Percentiles rank a stretch among this genome's conserved stretches.
Evolutionary conservation across 805 yeast genomes (phyloP).

Genomic region (Lipomyces mesembrius): DNA sequence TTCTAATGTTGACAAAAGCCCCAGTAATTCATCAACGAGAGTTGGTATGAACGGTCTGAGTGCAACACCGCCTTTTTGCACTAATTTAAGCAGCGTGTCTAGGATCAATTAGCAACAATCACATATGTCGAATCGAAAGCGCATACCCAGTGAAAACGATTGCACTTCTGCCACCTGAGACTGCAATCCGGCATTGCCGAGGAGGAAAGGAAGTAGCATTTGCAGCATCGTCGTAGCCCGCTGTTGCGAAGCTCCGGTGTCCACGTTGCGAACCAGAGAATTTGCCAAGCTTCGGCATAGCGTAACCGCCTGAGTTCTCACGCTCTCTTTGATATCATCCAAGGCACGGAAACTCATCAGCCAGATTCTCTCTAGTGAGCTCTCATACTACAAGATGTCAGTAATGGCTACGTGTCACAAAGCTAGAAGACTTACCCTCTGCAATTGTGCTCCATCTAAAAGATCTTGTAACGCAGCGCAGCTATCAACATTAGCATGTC

Average conservation of each 20-base stretch:
- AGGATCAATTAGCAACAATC: not conserved
- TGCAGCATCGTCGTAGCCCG: constrained; percentile 56
- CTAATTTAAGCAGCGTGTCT: constrained; percentile 68
- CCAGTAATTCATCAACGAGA: constrained; percentile 69
- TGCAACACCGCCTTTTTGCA: constrained; percentile 64
- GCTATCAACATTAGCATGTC: constrained; percentile 10
- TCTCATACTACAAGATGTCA: constrained; percentile 42
- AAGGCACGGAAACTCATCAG: constrained; percentile 81
- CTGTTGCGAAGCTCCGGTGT: constrained; percentile 49
- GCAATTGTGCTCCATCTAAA: constrained; percentile 64
- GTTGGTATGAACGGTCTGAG: constrained; percentile 68
- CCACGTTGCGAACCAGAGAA: constrained; percentile 58
- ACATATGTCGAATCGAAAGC: constrained; percentile 32
- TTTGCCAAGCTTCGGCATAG: constrained; percentile 70
- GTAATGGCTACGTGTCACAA: not conserved
- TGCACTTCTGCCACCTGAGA: constrained; percentile 87
- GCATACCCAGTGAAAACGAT: constrained; percentile 61
- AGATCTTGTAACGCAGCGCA: constrained; percentile 52
- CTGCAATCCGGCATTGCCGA: constrained; percentile 77
- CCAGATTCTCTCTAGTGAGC: constrained; percentile 73
- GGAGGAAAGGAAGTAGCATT: constrained; percentile 73
- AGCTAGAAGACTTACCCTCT: constrained; percentile 45
- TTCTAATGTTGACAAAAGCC: constrained; percentile 82
- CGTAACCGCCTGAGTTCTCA: constrained; percentile 75
- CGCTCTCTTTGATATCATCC: constrained; percentile 95